Base-by-base conservation (phyloP, 1,284 basidiomycete genomes). In the Gomphus bonarii region DNA sequence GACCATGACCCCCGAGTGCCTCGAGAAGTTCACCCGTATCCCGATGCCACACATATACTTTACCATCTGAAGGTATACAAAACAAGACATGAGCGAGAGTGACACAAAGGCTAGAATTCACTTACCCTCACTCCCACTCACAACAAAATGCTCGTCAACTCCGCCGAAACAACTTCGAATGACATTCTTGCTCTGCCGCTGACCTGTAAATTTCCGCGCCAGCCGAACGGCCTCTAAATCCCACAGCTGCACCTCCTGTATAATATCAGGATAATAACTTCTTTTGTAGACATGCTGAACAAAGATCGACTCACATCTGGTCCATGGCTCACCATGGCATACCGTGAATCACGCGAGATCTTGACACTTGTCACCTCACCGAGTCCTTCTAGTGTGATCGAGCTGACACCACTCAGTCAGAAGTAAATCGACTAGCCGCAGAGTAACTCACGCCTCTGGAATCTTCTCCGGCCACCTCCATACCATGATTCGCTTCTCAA, bases 111-210 rank as follows among this genome's bases (percentile, higher is more conserved):
- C 35, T 28, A 49, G 20, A 12, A 44, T 40, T 18, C 25, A 71
- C 78, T 62, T 63, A 90, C 94, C 93, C 82, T 98, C 95, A 68
- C 91, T 95, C 30, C 97, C 97, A 65, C 90, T 95, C 57, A 94
- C 78, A 50, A 99, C 80, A 67, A 97, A 95, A 66, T 87, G 90
- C 60, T 87, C 86, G 65, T 91, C 85, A 33, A 85, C 75, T n/a
- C 95, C 95, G 28, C 95, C 97, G 69, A 98, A 98, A 66, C 91
- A 94, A 68, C 89, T 91, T 58, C 91, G 81, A 60, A 99, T 90
- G 61, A 97, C 83, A 69, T 91, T 89, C 42, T 79, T 76, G 3
- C 80, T 80, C 70, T 95, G 91, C 38, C 79, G 79, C 65, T 94
- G 88, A 25, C 90, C 95, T 1, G 81, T 81, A 67, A 86, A 95